These are phyloP conservation scores for Aegilops umbellulata DNA, from an alignment of 176 grass and related monocot genomes.

Conservation along the genomic window DNA sequence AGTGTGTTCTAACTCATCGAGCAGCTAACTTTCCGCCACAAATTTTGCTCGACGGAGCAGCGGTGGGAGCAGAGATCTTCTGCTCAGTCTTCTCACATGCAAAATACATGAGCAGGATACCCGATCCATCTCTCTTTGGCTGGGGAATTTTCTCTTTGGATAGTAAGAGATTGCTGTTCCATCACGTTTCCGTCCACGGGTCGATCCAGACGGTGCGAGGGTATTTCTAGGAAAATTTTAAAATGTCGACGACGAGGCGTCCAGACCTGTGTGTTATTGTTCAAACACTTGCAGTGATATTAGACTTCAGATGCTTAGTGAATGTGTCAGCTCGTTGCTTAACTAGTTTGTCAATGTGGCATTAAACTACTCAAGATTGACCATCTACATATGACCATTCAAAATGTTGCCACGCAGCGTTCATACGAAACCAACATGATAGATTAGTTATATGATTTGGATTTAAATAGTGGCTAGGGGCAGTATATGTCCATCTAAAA, in stretches of 20 bases:
- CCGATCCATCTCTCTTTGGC: background rate
- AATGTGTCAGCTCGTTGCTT: background rate
- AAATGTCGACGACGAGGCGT: background rate
- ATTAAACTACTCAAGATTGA: background rate
- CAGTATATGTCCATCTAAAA: background rate
- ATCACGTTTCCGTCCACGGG: background rate
- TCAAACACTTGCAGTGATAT: constrained; percentile 12
- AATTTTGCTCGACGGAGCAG: constrained; percentile 3
- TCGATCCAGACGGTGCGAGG: background rate
- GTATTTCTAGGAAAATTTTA: background rate
- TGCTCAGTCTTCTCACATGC: constrained; percentile 24
- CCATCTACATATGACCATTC: background rate
- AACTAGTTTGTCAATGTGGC: background rate
- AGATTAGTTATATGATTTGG: background rate
- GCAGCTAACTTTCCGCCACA: constrained; percentile 28
- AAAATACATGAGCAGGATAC: constrained; percentile 21
- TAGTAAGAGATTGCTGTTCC: background rate
- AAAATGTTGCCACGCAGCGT: background rate
- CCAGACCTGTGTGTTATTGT: background rate
- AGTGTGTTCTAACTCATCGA: background rate
- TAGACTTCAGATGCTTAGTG: constrained; percentile 14
- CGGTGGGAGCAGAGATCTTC: background rate
- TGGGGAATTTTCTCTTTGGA: constrained; percentile 3
- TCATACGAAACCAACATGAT: background rate
- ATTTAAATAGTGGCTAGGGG: background rate